These are phyloP conservation scores for Cronartium ribicola DNA, from an alignment of 1,284 basidiomycete species.

Conservation along the genomic window DNA sequence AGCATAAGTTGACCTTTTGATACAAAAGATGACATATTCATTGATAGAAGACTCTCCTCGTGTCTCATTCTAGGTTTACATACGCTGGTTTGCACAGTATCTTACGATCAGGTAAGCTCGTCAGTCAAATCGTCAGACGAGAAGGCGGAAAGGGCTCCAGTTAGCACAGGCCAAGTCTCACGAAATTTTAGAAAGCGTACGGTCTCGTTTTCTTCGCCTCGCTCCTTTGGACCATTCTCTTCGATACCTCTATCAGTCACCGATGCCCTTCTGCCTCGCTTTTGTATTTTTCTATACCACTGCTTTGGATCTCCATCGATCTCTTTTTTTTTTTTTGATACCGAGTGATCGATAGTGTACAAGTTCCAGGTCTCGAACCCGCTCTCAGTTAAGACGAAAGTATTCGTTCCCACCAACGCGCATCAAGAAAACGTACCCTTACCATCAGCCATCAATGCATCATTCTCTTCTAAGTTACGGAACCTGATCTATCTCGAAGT, in stretches of 20 bases:
- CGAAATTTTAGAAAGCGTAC: slow-evolving; percentile 20
- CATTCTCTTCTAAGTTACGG: background rate
- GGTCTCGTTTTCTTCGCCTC: background rate
- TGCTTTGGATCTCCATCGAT: background rate
- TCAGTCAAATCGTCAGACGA: background rate
- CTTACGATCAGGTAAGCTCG: slow-evolving; percentile 4
- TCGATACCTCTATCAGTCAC: background rate
- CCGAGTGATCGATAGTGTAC: background rate
- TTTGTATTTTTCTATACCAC: background rate
- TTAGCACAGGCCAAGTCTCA: background rate
- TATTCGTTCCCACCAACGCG: background rate
- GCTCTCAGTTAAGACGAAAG: slow-evolving; percentile 9
- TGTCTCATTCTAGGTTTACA: background rate
- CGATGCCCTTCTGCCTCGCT: background rate
- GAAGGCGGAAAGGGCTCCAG: background rate
- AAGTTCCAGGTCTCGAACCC: slow-evolving; percentile 20
- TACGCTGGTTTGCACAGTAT: slow-evolving; percentile 13
- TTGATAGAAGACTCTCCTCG: background rate
- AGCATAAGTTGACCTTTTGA: background rate
- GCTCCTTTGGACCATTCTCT: background rate
- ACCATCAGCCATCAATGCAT: background rate
- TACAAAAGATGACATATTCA: background rate
- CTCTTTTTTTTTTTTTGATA: background rate
- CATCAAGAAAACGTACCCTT: background rate
- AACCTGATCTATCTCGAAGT: background rate